Conservation (phyloP, 345 rosid species). For the Melaleuca alternifolia region DNA sequence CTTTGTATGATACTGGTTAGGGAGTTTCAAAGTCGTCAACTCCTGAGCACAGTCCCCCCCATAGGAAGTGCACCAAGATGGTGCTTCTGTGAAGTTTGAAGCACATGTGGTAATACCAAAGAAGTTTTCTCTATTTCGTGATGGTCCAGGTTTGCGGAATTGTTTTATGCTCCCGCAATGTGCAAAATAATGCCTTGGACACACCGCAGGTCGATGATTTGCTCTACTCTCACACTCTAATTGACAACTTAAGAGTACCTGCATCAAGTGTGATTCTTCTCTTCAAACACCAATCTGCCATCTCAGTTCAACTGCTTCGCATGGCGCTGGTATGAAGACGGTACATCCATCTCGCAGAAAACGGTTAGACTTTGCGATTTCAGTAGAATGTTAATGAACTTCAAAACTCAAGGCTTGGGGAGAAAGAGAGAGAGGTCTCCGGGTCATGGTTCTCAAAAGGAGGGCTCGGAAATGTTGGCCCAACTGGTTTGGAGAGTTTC, state of each 20-base stretch:
- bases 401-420: background rate
- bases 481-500: background rate
- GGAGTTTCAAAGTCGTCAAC: background rate
- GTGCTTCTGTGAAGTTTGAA: background rate
- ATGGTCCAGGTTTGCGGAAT: background rate
- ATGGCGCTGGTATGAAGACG: background rate
- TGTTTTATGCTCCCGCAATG: background rate
- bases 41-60: background rate
- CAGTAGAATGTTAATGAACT: background rate
- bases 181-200: background rate
- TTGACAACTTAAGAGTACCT: background rate
- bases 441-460: background rate
- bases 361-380: background rate
- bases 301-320: background rate
- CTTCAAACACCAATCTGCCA: background rate
- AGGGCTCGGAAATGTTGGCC: background rate
- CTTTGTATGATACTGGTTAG: background rate
- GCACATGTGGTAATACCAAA: background rate
- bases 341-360: background rate
- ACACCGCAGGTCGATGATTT: background rate
- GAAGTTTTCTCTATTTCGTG: background rate
- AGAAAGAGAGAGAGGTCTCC: background rate
- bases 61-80: background rate
- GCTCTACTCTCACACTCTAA: background rate
- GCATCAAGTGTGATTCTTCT: background rate